Evolutionary conservation across 257 asterid genomes (phyloP).

Genomic region (Solanum neorickii): DNA sequence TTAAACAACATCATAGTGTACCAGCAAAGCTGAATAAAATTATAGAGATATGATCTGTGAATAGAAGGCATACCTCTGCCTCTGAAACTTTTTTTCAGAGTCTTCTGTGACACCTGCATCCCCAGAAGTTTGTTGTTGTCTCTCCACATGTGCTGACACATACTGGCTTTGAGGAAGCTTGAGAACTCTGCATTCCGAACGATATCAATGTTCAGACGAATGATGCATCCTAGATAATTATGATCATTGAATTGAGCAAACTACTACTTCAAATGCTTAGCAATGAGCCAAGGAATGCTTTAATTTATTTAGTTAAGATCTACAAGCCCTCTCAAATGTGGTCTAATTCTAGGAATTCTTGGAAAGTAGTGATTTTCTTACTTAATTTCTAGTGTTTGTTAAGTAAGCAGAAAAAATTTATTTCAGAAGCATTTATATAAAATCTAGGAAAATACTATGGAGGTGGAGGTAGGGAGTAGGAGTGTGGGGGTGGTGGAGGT

Average conservation of each 20-base stretch:
- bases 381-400: background rate
- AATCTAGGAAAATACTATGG: background rate
- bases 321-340: background rate
- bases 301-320: background rate
- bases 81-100: constrained; percentile 27
- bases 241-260: background rate
- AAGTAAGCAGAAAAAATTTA: background rate
- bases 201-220: background rate
- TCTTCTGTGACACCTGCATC: constrained; percentile 28
- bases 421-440: background rate
- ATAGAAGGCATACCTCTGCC: constrained; percentile 34
- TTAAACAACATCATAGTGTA: background rate
- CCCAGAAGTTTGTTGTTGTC: constrained; percentile 23
- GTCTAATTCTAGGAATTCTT: background rate
- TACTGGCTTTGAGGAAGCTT: constrained; percentile 72
- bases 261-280: background rate
- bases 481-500: background rate
- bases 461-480: background rate
- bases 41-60: background rate
- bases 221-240: background rate
- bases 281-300: background rate
- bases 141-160: constrained; percentile 25
- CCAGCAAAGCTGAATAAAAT: background rate
- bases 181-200: constrained; percentile 39
- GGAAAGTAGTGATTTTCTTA: background rate